A percentile compares a stretch with the other conserved stretches of the same genome.
Conservation (phyloP, 73 alveolate species). For the Paramecium caudatum region DNA sequence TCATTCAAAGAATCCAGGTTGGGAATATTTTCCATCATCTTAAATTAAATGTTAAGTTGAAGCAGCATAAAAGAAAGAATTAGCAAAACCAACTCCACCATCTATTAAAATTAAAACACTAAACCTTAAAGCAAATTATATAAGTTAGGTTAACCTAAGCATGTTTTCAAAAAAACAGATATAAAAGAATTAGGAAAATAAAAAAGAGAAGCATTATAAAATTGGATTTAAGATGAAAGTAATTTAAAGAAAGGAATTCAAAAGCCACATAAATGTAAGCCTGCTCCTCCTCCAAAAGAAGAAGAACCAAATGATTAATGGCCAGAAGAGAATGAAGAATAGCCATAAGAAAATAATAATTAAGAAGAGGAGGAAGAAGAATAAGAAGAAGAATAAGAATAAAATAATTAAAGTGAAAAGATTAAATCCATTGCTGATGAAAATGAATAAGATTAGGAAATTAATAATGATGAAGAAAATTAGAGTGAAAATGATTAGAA, state of each 20-base stretch:
- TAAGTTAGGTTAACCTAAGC: slow-evolving; percentile 33
- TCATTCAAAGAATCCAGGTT: slow-evolving; percentile 60
- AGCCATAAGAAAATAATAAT: slow-evolving; percentile 10
- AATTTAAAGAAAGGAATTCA: slow-evolving; percentile 58
- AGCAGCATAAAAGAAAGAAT: slow-evolving; percentile 44
- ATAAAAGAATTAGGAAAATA: slow-evolving; percentile 37
- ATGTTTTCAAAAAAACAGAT: slow-evolving; percentile 50
- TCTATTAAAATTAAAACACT: slow-evolving; percentile 46
- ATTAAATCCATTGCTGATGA: neutral
- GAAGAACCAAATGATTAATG: slow-evolving; percentile 31
- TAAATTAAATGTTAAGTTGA: slow-evolving; percentile 51
- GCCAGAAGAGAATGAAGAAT: slow-evolving; percentile 20
- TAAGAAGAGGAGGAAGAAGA: neutral
- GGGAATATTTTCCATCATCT: slow-evolving; percentile 67
- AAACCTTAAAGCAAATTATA: slow-evolving; percentile 36
- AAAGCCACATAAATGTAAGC: slow-evolving; percentile 4
- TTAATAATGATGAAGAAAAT: neutral
- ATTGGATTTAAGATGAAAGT: slow-evolving; percentile 61
- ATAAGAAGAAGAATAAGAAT: slow-evolving; percentile 9
- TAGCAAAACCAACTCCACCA: slow-evolving; percentile 60
- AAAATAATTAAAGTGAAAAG: neutral
- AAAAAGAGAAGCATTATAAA: slow-evolving; percentile 33
- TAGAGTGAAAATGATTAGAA: neutral
- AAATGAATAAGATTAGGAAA: neutral
- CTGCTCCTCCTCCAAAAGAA: slow-evolving; percentile 41